Evolutionary conservation across 306 rosid genomes (phyloP).

Genomic region (Sophora flavescens): DNA sequence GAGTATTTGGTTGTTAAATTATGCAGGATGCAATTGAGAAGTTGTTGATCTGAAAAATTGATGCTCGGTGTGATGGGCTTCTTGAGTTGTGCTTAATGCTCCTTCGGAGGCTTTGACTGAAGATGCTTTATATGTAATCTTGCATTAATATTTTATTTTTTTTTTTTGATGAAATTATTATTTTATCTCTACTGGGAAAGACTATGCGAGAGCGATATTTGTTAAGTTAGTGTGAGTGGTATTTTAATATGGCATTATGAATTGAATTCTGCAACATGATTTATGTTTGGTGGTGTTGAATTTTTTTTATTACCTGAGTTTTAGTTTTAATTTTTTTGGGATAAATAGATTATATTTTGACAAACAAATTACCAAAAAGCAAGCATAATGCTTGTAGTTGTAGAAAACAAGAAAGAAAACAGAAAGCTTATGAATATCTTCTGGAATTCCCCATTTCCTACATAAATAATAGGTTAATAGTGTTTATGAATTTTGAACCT

Average conservation of each 20-base stretch:
- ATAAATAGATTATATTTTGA: no score
- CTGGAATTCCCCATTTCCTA: no score
- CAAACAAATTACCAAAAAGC: no score
- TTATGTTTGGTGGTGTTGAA: neutral
- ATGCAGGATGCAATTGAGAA: slow-evolving; percentile 94
- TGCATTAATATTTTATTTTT: slow-evolving; percentile 35
- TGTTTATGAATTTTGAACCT: no score
- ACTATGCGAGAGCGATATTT: slow-evolving; percentile 39
- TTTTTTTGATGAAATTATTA: no score
- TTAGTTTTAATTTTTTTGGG: no score
- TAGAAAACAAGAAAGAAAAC: no score
- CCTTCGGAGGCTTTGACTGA: slow-evolving; percentile 91
- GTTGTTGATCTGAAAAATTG: slow-evolving; percentile 69
- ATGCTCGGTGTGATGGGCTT: slow-evolving; percentile 81
- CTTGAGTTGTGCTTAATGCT: slow-evolving; percentile 59
- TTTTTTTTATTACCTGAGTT: neutral
- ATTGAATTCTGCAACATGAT: slow-evolving; percentile 23
- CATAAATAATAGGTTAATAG: no score
- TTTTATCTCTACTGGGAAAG: slow-evolving; percentile 37
- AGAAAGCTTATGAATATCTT: no score
- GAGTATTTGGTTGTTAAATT: neutral
- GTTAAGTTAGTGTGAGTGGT: slow-evolving; percentile 31
- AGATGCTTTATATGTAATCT: slow-evolving; percentile 40
- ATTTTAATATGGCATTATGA: slow-evolving; percentile 27
- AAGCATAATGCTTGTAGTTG: no score